Conservation (phyloP, 495 filamentous ascomycete species). For the Daldinia loculata region DNA sequence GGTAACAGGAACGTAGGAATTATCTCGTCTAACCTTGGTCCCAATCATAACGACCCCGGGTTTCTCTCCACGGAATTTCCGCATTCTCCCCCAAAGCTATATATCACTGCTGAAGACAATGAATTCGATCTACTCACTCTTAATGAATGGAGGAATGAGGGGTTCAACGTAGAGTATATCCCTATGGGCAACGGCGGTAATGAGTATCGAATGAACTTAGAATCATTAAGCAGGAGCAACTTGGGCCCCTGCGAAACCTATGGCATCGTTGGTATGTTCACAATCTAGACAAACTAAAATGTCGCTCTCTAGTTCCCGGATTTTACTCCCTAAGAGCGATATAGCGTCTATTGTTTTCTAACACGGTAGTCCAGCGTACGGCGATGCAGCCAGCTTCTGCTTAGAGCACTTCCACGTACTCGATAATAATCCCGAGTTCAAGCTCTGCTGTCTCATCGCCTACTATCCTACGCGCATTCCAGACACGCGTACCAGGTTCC, state of each 20-base stretch:
- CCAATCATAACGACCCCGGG: conserved; percentile 49
- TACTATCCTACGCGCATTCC: conserved; percentile 59
- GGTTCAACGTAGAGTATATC: conserved; percentile 70
- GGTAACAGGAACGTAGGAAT: conserved; percentile 46
- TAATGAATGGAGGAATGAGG: conserved; percentile 70
- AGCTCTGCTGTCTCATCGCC: conserved; percentile 58
- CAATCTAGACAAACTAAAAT: background rate
- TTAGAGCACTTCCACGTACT: conserved; percentile 49
- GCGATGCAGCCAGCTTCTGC: conserved; percentile 48
- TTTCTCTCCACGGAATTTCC: conserved; percentile 51
- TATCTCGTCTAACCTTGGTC: conserved; percentile 43
- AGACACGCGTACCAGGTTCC: conserved; percentile 52
- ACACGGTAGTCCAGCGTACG: conserved; percentile 40
- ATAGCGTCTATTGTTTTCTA: background rate
- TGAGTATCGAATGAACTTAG: conserved; percentile 60
- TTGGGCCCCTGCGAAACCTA: conserved; percentile 49
- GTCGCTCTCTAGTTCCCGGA: background rate
- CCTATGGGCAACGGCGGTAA: conserved; percentile 63
- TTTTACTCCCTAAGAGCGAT: background rate
- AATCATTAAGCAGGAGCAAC: conserved; percentile 31
- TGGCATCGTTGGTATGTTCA: conserved; percentile 47
- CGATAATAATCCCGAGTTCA: conserved; percentile 54
- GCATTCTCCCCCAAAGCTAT: conserved; percentile 61
- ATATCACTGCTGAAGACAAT: conserved; percentile 67
- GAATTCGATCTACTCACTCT: conserved; percentile 68